Percentiles rank a stretch among this genome's conserved stretches.
These are phyloP conservation scores for Lentinus tigrinus DNA, from an alignment of 768 basidiomycete species.

Conservation along the genomic window DNA sequence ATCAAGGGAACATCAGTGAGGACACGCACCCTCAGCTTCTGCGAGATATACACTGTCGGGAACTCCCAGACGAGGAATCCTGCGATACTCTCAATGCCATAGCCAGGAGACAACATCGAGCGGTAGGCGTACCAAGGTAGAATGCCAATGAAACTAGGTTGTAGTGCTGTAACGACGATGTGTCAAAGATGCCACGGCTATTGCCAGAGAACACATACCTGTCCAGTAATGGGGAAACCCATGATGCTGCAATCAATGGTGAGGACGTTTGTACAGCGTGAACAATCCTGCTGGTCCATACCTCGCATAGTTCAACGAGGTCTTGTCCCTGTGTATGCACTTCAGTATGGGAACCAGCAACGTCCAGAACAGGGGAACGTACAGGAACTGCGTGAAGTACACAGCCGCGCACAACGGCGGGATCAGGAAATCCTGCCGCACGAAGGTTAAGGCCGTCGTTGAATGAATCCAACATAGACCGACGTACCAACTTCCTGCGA, in stretches of 20 bases:
- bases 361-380: constrained; percentile 17
- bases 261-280: neutral
- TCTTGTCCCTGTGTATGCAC: constrained; percentile 54
- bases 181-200: neutral
- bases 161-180: constrained; percentile 42
- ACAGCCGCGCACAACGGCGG: constrained; percentile 60
- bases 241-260: constrained; percentile 45
- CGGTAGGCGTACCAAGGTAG: constrained; percentile 46
- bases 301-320: constrained; percentile 71
- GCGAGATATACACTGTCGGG: constrained; percentile 64
- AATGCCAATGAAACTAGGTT: constrained; percentile 65
- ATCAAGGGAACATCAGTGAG: too few relatives aligned
- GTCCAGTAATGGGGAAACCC: constrained; percentile 63
- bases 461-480: neutral
- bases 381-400: constrained; percentile 70
- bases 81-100: constrained; percentile 18
- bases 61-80: constrained; percentile 64
- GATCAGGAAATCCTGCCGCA: constrained; percentile 46
- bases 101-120: neutral
- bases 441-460: neutral
- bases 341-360: neutral
- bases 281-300: constrained; percentile 16
- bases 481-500: constrained; percentile 56
- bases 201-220: constrained; percentile 35
- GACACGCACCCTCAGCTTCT: constrained; percentile 40